Evolutionary conservation across 164 flowering plant genomes (phyloP), one percentile per base, ranked within the genome.

Genomic region (Magnolia kwangsiensis): DNA sequence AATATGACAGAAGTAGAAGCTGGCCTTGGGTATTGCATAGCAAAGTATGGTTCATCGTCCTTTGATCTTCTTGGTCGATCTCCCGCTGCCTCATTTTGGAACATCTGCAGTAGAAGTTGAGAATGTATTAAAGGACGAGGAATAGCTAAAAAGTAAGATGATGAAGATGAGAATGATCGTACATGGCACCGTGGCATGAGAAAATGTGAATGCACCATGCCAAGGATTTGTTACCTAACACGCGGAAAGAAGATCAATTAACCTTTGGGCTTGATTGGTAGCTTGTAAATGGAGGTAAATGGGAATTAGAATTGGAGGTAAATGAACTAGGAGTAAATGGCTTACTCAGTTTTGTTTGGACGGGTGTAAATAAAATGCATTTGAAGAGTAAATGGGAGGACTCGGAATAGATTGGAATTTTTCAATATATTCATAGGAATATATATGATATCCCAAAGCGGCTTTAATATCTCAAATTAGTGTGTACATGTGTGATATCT

Each of bases 31-130:
- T 82, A 78, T 78, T 87, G 92, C 89, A 86, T 78, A 14, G 85
- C 82, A 78, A 79, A 68, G 67, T 84, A 74, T 2, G 73, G 37
- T 65, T 89, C 97, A 29, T 95, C 93, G 50, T 86, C 88, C 27
- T 80, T 84, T 27, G 84, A 81, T 70, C 90, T 84, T 84, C 88
- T 86, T 50, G 79, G 63, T 51, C 85, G 82, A 72, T 95, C 94
- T 72, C 87, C 89, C 20, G 87, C 89, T 2, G 81, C 67, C 61
- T 86, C 89, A 81, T 83, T 82, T 51, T 86, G 84, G 21, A 90
- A 85, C 51, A 92, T 83, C 98, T 95, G 87, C 67, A 77, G 64
- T 66, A 73, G 11, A 68, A 74, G 63, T 20, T 13, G 63, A 20
- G 5, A 24, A 20, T 21, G 24, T 19, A 64, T 21, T 20, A 64